Percentiles rank a stretch among this genome's conserved stretches.
phyloP scores from a whole-genome alignment of 176 grass and related monocot genomes.

The Bromus sterilis region DNA sequence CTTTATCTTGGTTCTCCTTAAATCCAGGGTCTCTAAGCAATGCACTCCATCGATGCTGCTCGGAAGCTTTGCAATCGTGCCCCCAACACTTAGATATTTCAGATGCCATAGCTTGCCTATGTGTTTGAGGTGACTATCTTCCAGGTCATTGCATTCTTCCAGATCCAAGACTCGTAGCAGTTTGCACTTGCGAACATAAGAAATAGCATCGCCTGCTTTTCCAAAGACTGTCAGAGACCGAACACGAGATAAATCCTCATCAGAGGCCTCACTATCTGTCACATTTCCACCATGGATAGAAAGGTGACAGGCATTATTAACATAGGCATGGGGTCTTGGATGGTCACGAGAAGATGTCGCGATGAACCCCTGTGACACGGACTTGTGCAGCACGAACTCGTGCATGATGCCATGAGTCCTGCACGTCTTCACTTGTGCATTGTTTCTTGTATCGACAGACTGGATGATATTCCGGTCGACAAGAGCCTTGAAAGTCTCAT shows the following conservation, averaged over 20 bases:
- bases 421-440: background rate
- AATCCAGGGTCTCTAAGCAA: conserved; percentile 8
- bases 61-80: background rate
- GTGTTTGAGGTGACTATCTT: background rate
- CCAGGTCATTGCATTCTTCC: conserved; percentile 3
- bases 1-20: background rate
- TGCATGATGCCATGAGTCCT: conserved; percentile 26
- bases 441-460: background rate
- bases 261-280: background rate
- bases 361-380: conserved; percentile 9
- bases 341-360: background rate
- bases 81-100: conserved; percentile 20
- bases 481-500: conserved; percentile 7
- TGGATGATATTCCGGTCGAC: conserved; percentile 19
- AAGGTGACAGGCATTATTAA: conserved; percentile 5
- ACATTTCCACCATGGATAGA: conserved; percentile 9
- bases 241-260: conserved; percentile 11
- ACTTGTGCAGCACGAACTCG: conserved; percentile 23
- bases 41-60: conserved; percentile 6
- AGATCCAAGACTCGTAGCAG: conserved; percentile 22
- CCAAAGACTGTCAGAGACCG: conserved; percentile 21
- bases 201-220: background rate
- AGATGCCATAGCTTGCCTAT: conserved; percentile 25
- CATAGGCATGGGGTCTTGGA: background rate
- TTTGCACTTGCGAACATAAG: background rate